Conservation (phyloP, 495 filamentous ascomycete species). For the Podospora pseudocomata region DNA sequence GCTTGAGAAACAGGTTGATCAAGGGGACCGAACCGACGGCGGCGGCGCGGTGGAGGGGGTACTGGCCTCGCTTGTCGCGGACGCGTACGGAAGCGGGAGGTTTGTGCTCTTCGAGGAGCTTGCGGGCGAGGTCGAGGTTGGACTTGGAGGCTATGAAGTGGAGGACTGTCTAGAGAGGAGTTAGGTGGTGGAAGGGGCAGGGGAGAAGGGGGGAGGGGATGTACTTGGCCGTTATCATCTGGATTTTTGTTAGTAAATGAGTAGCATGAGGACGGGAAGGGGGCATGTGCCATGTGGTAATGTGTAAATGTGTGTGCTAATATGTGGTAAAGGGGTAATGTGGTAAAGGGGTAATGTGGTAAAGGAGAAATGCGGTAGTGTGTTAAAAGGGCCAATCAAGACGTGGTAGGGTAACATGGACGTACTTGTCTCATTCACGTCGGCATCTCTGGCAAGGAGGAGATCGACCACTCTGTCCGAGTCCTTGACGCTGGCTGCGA, state of each 20-base stretch:
- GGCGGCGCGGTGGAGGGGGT: conserved; percentile 85
- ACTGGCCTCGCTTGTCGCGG: conserved; percentile 80
- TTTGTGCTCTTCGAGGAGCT: conserved; percentile 62
- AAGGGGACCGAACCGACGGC: conserved; percentile 86
- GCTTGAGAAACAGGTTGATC: conserved; percentile 71
- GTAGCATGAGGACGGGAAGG: conserved; percentile 6
- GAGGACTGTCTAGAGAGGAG: conserved; percentile 63
- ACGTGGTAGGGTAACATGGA: background rate
- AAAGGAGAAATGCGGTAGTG: background rate
- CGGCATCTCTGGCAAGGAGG: conserved; percentile 74
- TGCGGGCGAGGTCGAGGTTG: conserved; percentile 76
- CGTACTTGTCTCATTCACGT: conserved; percentile 75
- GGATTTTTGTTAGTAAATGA: conserved; percentile 9
- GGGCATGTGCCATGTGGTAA: too few species aligned
- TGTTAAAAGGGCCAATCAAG: background rate
- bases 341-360: background rate
- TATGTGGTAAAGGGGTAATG: too few species aligned
- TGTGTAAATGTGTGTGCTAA: too few species aligned
- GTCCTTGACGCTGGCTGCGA: conserved; percentile 75
- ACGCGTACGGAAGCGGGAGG: conserved; percentile 72
- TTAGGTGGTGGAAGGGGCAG: background rate
- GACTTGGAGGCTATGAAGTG: conserved; percentile 90
- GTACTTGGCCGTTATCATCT: conserved; percentile 58
- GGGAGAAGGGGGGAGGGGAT: background rate
- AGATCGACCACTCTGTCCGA: conserved; percentile 66